A percentile compares a stretch with the other conserved stretches of the same genome.
phyloP scores from a whole-genome alignment of 1,284 basidiomycete genomes.

The Ganoderma boninense region DNA sequence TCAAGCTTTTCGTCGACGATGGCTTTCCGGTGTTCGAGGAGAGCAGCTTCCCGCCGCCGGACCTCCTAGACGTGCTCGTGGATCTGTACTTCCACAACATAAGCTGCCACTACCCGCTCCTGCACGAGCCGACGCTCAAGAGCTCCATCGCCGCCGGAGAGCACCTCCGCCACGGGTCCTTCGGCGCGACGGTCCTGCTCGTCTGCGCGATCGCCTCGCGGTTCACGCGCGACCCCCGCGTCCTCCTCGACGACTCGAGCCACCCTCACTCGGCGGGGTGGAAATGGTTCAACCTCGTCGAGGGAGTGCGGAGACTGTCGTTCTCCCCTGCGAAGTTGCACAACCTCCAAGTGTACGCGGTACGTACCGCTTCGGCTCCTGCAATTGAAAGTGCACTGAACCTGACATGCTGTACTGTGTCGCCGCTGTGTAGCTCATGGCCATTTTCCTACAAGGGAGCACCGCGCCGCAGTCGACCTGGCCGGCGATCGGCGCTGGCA shows the following conservation, averaged over 20 bases:
- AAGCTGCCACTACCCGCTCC: too few species aligned
- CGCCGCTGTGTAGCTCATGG: too few species aligned
- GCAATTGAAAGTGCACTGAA: too few species aligned
- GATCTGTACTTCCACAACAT: slow-evolving; percentile 40
- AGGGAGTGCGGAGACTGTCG: slow-evolving; percentile 43
- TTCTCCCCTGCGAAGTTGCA: slow-evolving; percentile 61
- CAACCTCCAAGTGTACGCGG: slow-evolving; percentile 71
- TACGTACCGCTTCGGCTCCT: slow-evolving; percentile 7
- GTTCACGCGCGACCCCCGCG: slow-evolving; percentile 43
- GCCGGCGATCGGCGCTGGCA: too few species aligned
- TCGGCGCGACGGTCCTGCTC: slow-evolving; percentile 75
- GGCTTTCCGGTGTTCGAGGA: slow-evolving; percentile 10
- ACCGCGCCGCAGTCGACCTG: too few species aligned
- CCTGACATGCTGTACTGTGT: too few species aligned
- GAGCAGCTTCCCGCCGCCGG: slow-evolving; percentile 62
- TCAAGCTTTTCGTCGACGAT: slow-evolving; percentile 27
- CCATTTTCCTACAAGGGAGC: too few species aligned
- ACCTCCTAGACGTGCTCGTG: slow-evolving; percentile 68
- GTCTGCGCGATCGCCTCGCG: slow-evolving; percentile 73
- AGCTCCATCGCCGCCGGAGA: slow-evolving; percentile 58
- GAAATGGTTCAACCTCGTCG: slow-evolving; percentile 74
- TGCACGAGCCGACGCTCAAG: slow-evolving; percentile 56
- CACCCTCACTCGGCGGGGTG: slow-evolving; percentile 70
- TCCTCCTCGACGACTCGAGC: slow-evolving; percentile 55
- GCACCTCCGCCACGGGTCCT: slow-evolving; percentile 64